These are phyloP conservation scores for Penicillium sp. DNA, from an alignment of 2,329 filamentous ascomycete species.

Conservation along the genomic window DNA sequence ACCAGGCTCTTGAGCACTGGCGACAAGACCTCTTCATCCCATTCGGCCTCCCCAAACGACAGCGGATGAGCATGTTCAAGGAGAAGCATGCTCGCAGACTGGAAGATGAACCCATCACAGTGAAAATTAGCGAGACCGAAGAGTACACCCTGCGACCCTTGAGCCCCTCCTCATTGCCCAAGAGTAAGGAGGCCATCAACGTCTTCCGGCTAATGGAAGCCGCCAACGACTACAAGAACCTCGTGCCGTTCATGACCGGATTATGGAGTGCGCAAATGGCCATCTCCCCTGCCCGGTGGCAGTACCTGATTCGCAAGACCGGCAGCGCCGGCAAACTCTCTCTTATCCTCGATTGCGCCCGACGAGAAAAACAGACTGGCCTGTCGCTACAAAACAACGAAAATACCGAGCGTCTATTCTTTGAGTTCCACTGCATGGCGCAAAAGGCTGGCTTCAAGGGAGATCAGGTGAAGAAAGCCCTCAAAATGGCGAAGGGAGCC, in stretches of 20 bases:
- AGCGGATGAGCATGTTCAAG: slow-evolving; percentile 43
- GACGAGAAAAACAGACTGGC: slow-evolving; percentile 36
- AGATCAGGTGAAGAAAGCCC: slow-evolving; percentile 27
- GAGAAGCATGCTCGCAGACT: slow-evolving; percentile 36
- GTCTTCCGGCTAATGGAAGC: slow-evolving; percentile 39
- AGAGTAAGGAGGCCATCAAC: slow-evolving; percentile 31
- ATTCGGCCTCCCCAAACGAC: slow-evolving; percentile 36
- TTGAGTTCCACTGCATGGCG: slow-evolving; percentile 38
- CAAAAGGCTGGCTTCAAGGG: slow-evolving; percentile 36
- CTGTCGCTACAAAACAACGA: slow-evolving; percentile 32
- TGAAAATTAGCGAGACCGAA: slow-evolving; percentile 39
- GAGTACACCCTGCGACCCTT: slow-evolving; percentile 43
- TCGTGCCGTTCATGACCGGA: slow-evolving; percentile 43
- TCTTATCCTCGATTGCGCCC: slow-evolving; percentile 38
- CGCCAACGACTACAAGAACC: slow-evolving; percentile 42
- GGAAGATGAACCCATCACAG: slow-evolving; percentile 40
- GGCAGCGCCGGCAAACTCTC: slow-evolving; percentile 36
- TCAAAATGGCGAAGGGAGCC: slow-evolving; percentile 36
- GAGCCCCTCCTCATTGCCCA: slow-evolving; percentile 34
- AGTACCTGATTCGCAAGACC: slow-evolving; percentile 41
- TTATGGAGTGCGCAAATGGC: slow-evolving; percentile 32
- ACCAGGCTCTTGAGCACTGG: slow-evolving; percentile 41
- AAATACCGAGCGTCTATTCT: slow-evolving; percentile 37
- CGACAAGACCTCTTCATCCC: slow-evolving; percentile 48
- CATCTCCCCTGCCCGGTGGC: slow-evolving; percentile 26